Base-by-base conservation (phyloP, 2,329 filamentous ascomycete species). In the Periconia macrospinosa region DNA sequence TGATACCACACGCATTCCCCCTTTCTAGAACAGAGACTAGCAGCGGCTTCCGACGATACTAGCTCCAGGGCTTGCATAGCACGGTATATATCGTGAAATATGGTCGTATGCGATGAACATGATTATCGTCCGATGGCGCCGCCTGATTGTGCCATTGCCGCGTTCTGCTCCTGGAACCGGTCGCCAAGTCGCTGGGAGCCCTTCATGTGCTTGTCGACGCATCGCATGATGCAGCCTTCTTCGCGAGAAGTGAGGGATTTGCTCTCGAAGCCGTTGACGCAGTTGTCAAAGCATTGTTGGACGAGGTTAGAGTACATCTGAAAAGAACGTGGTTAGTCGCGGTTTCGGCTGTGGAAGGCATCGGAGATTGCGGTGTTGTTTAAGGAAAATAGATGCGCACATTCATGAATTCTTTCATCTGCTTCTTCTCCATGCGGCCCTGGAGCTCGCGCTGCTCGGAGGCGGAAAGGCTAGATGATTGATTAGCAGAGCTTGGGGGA, bases 321-420 rank as follows among this genome's bases (percentile, higher is more conserved):
- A 13, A 45, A 15, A 30, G 30, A 41, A 57, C 49, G 37, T 11
- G 14, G 14, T 55, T 40, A 52, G 53, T 18, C 33, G 3, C 17
- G 41, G 23, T 48, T 17, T 5, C 17, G 3, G 50, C 15, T 47
- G 41, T 15, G 30, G 14, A 30, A 15, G 17, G 18, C 42, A 43
- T 15, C 37, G 27, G 15, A 44, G 2, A 23, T 7, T 6, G 33
- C 2, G 30, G 20, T 17, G 13, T 15, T 35, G 30, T 27, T 46
- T 49, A 41, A n/a, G 30, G 44, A 33, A 33, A 41, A n/a, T n/a
- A 45, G 56, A 37, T 52, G 82, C 91, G 67, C 83, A 97, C 94
- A 69, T 86, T 90, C 88, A 97, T 96, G 75, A 99, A 97, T 75
- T 97, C 93, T 81, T 96, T 96, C 83, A 99, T 91, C 80, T 99